Percentiles rank a stretch among this genome's conserved stretches.
Conservation (phyloP, 805 yeast genomes). For the Scheffersomyces coipomensis region DNA sequence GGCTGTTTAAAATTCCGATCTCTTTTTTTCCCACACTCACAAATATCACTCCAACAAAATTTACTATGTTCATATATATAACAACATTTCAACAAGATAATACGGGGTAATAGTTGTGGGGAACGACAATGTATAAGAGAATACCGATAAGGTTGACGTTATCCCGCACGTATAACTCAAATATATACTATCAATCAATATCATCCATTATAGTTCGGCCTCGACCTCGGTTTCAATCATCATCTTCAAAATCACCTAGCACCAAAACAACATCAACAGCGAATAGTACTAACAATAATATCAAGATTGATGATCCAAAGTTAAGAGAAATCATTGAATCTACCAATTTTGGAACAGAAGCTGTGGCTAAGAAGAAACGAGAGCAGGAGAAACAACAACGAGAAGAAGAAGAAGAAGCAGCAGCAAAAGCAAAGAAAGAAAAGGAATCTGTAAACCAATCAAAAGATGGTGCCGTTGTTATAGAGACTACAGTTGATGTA, state of each 20-base stretch:
- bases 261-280: too few relatives aligned
- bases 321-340: slow-evolving; percentile 32
- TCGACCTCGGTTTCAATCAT: too few relatives aligned
- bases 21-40: too few relatives aligned
- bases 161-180: not conserved
- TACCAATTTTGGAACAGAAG: slow-evolving; percentile 27
- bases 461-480: not conserved
- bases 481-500: too few relatives aligned
- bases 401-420: slow-evolving; percentile 3
- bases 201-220: too few relatives aligned
- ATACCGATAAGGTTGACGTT: not conserved
- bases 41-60: too few relatives aligned
- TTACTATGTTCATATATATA: too few relatives aligned
- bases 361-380: slow-evolving; percentile 7
- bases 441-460: not conserved
- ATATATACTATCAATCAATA: too few relatives aligned
- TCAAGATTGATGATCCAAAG: slow-evolving; percentile 21
- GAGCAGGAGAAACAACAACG: slow-evolving; percentile 6
- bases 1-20: too few relatives aligned
- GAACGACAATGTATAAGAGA: not conserved
- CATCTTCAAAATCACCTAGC: too few relatives aligned
- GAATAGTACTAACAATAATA: not conserved
- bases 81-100: too few relatives aligned
- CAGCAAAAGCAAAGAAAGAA: not conserved
- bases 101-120: too few relatives aligned